Conservation (phyloP, 2,329 filamentous ascomycete genomes). For the Talaromyces sp. region DNA sequence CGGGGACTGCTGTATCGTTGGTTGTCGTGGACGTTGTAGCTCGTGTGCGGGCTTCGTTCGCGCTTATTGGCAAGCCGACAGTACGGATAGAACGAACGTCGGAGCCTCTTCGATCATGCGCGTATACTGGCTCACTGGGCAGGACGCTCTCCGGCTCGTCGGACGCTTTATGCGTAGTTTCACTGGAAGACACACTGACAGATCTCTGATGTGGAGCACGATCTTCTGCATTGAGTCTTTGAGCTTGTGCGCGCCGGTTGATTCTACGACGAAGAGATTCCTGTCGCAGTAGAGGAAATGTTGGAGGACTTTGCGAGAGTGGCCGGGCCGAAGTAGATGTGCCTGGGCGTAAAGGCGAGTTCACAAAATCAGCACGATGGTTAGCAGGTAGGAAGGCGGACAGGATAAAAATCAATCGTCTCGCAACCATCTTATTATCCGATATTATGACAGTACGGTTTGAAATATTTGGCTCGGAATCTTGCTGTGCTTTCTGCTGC, state of each 20-base stretch:
- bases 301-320: constrained; percentile 54
- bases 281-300: constrained; percentile 48
- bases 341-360: constrained; percentile 38
- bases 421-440: constrained; percentile 57
- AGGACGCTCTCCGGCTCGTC: constrained; percentile 31
- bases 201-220: constrained; percentile 35
- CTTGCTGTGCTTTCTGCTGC: constrained; percentile 48
- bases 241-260: constrained; percentile 49
- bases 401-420: constrained; percentile 56
- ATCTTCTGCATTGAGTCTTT: constrained; percentile 39
- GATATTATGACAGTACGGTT: constrained; percentile 57
- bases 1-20: constrained; percentile 48
- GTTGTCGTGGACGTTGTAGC: constrained; percentile 52
- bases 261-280: constrained; percentile 54
- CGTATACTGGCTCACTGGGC: constrained; percentile 22
- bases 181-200: constrained; percentile 44
- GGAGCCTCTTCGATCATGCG: constrained; percentile 36
- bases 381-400: constrained; percentile 56
- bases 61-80: constrained; percentile 44
- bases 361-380: constrained; percentile 37
- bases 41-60: constrained; percentile 42
- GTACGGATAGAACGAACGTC: constrained; percentile 45
- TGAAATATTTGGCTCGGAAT: constrained; percentile 47
- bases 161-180: constrained; percentile 34
- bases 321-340: constrained; percentile 47